These are phyloP conservation scores for Trifolium repens DNA, from an alignment of 306 rosid genomes.

Conservation along the genomic window DNA sequence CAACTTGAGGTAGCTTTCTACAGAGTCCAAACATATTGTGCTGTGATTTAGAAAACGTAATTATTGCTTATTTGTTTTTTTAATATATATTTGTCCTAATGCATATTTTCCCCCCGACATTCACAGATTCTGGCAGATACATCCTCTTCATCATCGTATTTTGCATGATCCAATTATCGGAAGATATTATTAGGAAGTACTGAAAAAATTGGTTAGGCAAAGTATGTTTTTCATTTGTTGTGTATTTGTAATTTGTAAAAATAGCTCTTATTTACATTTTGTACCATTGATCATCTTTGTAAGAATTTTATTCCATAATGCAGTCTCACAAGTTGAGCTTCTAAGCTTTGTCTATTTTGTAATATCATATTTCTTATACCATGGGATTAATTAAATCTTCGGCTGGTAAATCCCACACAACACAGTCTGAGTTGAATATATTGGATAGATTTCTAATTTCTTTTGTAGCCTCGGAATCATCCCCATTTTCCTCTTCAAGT, in stretches of 20 bases:
- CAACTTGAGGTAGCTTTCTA: slow-evolving; percentile 81
- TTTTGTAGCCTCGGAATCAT: slow-evolving; percentile 61
- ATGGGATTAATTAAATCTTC: slow-evolving; percentile 79
- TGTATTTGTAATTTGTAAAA: slow-evolving; percentile 53
- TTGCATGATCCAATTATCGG: slow-evolving; percentile 68
- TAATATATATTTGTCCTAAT: slow-evolving; percentile 9
- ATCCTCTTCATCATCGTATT: slow-evolving; percentile 92
- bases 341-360: slow-evolving; percentile 40
- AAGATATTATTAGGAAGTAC: slow-evolving; percentile 50
- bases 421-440: slow-evolving; percentile 76
- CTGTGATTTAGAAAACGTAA: not conserved
- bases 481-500: slow-evolving; percentile 63
- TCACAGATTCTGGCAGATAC: slow-evolving; percentile 97
- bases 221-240: slow-evolving; percentile 42
- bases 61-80: slow-evolving; percentile 6
- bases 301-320: slow-evolving; percentile 53
- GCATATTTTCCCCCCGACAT: not conserved
- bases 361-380: slow-evolving; percentile 51
- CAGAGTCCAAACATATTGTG: slow-evolving; percentile 21
- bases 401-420: slow-evolving; percentile 88
- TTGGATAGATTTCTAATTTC: slow-evolving; percentile 68
- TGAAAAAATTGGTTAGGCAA: slow-evolving; percentile 48
- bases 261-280: slow-evolving; percentile 71
- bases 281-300: slow-evolving; percentile 46
- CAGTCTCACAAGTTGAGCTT: slow-evolving; percentile 41